A percentile compares a stretch with the other conserved stretches of the same genome.
These are phyloP conservation scores for Kwoniella bestiolae DNA, from an alignment of 768 basidiomycete genomes.

Conservation along the genomic window DNA sequence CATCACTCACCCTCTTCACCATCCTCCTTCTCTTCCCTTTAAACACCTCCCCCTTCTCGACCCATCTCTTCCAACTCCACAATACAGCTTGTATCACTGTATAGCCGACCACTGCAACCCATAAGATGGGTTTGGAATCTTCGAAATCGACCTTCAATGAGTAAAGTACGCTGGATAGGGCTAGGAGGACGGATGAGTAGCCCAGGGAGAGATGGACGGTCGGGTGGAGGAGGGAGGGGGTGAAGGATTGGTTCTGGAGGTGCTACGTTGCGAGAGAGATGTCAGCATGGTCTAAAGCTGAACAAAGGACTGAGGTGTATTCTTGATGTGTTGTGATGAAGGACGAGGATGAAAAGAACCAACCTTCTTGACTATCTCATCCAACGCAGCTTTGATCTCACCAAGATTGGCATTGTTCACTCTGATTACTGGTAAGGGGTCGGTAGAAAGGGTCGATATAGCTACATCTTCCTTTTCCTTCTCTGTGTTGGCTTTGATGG, in stretches of 20 bases:
- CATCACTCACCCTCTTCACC: conserved; percentile 70
- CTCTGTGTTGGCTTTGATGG: not conserved
- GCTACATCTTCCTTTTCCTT: not conserved
- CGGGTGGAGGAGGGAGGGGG: conserved; percentile 81
- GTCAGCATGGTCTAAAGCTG: too few relatives aligned
- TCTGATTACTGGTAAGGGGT: conserved; percentile 58
- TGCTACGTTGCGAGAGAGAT: too few relatives aligned
- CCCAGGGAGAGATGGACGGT: conserved; percentile 86
- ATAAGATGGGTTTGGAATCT: conserved; percentile 77
- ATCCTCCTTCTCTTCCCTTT: conserved; percentile 87
- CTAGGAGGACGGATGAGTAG: conserved; percentile 82
- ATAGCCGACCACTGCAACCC: conserved; percentile 69
- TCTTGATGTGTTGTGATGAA: too few relatives aligned
- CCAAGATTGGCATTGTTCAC: conserved; percentile 64
- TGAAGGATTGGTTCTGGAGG: conserved; percentile 64
- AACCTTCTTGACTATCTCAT: conserved; percentile 89
- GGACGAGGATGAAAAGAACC: too few relatives aligned
- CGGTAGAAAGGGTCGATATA: conserved; percentile 25
- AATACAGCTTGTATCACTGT: conserved; percentile 36
- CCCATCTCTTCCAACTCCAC: conserved; percentile 50
- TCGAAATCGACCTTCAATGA: conserved; percentile 89
- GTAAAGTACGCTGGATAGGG: conserved; percentile 78
- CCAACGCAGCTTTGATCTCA: conserved; percentile 66
- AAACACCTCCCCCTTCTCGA: conserved; percentile 56
- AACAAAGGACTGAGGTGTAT: too few relatives aligned